Evolutionary conservation across 257 asterid species (phyloP).

Genomic region (Lycium ferocissimum): DNA sequence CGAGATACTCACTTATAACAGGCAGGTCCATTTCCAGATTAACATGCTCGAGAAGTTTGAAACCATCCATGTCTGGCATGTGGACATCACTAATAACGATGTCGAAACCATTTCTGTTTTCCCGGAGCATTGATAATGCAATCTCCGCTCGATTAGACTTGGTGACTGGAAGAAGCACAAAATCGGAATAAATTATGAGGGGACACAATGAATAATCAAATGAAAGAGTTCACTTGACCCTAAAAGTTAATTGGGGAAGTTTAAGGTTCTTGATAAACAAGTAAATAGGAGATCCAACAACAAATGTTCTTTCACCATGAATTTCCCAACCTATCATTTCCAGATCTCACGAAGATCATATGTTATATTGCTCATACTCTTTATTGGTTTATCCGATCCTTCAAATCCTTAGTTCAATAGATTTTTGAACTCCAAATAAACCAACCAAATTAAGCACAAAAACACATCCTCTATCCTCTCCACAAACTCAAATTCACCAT

Average conservation of each 20-base stretch:
- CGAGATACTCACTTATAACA: slow-evolving; percentile 76
- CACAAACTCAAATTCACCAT: not conserved
- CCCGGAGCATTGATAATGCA: slow-evolving; percentile 75
- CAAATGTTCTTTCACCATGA: not conserved
- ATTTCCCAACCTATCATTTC: not conserved
- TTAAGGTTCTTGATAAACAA: not conserved
- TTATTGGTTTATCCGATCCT: not conserved
- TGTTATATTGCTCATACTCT: not conserved
- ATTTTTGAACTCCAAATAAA: not conserved
- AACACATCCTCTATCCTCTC: not conserved
- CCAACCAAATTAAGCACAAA: not conserved
- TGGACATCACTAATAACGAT: slow-evolving; percentile 95
- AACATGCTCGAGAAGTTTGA: slow-evolving; percentile 83
- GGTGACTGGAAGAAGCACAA: slow-evolving; percentile 61
- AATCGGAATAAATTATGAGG: not conserved
- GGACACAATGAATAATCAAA: not conserved
- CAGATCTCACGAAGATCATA: not conserved
- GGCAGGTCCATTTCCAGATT: slow-evolving; percentile 98
- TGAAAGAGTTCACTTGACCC: slow-evolving; percentile 7
- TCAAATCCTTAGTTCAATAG: not conserved
- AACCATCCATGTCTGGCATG: slow-evolving; percentile 99
- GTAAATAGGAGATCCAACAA: not conserved
- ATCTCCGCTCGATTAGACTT: slow-evolving; percentile 77
- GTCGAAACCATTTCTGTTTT: slow-evolving; percentile 74
- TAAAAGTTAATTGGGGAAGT: slow-evolving; percentile 8